Conservation (phyloP, 1,284 basidiomycete species). For the Coniophora puteana region DNA sequence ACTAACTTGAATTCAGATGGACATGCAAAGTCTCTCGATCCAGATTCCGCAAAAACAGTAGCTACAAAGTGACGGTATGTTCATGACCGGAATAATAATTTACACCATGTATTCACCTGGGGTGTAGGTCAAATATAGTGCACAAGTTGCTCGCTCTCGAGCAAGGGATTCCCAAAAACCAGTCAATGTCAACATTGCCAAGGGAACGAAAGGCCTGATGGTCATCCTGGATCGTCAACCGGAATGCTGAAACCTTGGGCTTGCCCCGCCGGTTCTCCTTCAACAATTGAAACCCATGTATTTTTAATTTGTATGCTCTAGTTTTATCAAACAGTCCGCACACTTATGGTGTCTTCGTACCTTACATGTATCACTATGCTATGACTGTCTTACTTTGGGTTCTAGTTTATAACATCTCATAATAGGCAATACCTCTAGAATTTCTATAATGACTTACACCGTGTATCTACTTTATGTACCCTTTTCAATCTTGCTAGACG, state of each 20-base stretch:
- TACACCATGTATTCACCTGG: too few relatives aligned
- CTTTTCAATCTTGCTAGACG: conserved; percentile 61
- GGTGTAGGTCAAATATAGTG: too few relatives aligned
- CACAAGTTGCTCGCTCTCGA: conserved; percentile 31
- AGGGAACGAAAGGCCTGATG: conserved; percentile 32
- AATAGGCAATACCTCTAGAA: neutral
- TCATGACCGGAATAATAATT: too few relatives aligned
- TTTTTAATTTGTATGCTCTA: conserved; percentile 2
- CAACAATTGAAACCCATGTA: conserved; percentile 1
- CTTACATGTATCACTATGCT: conserved; percentile 22
- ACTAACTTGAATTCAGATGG: conserved; percentile 26
- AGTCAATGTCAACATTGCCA: conserved; percentile 28
- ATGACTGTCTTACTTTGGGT: conserved; percentile 5
- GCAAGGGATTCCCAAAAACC: conserved; percentile 32
- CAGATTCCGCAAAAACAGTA: conserved; percentile 22
- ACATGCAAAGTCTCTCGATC: conserved; percentile 31
- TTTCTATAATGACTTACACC: neutral
- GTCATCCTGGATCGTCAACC: conserved; percentile 30
- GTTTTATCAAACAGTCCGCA: conserved; percentile 10
- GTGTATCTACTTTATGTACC: neutral
- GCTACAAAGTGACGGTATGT: conserved; percentile 31
- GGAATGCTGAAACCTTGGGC: conserved; percentile 22
- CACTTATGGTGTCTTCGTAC: conserved; percentile 14
- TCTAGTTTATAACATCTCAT: conserved; percentile 6
- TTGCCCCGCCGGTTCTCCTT: neutral